phyloP scores from a whole-genome alignment of 2,329 filamentous ascomycete species.

The Xylariaceae sp. region DNA sequence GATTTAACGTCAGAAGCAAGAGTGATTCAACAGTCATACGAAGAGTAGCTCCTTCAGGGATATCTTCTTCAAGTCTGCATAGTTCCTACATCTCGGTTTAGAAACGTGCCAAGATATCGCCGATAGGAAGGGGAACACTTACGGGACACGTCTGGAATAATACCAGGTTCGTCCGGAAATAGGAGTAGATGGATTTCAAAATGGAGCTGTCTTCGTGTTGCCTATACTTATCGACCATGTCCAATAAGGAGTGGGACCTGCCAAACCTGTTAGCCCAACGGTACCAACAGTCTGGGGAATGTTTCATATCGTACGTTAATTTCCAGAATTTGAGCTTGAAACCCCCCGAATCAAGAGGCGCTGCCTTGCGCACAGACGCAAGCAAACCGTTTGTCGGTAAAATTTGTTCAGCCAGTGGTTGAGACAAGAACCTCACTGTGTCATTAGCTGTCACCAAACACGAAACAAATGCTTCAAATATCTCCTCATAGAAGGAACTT shows the following conservation, averaged over 20 bases:
- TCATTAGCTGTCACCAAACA: conserved; percentile 52
- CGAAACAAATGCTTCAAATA: conserved; percentile 50
- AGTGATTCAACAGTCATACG: conserved; percentile 58
- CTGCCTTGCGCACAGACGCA: conserved; percentile 33
- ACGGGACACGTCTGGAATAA: conserved; percentile 50
- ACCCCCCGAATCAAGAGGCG: conserved; percentile 33
- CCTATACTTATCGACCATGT: conserved; percentile 47
- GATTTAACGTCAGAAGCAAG: conserved; percentile 61
- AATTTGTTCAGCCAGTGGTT: conserved; percentile 45
- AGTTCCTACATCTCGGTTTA: conserved; percentile 43
- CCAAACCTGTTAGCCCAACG: conserved; percentile 13
- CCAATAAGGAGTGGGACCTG: conserved; percentile 43
- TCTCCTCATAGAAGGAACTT: conserved; percentile 39
- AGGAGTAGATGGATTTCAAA: conserved; percentile 49
- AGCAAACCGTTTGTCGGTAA: conserved; percentile 38
- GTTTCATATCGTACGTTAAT: conserved; percentile 41
- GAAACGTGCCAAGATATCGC: conserved; percentile 1
- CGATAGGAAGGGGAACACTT: conserved; percentile 17
- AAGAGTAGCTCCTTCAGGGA: conserved; percentile 50
- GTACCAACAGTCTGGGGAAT: conserved; percentile 13
- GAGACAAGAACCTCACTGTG: conserved; percentile 45
- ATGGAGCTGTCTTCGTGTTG: conserved; percentile 41
- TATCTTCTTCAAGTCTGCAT: conserved; percentile 49
- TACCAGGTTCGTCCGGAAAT: conserved; percentile 51
- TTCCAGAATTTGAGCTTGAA: conserved; percentile 49